Conservation (phyloP, 331 rosid species). For the Malus hybrid region DNA sequence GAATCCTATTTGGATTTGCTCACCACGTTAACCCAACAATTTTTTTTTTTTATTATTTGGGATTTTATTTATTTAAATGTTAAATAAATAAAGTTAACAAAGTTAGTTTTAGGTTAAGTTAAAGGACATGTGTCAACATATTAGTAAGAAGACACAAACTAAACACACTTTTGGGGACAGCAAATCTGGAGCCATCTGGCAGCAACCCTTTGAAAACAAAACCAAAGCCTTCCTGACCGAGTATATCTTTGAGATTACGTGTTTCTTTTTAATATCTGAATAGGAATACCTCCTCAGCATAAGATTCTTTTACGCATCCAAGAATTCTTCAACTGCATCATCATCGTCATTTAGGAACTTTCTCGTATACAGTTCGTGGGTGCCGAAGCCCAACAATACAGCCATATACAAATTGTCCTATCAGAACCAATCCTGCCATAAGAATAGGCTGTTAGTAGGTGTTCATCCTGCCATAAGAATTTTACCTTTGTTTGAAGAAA, state of each 20-base stretch:
- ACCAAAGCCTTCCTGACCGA: neutral
- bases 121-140: no score
- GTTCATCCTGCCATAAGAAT: neutral
- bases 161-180: neutral
- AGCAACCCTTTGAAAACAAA: constrained; percentile 4
- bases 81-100: no score
- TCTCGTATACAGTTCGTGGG: neutral
- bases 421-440: neutral
- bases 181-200: neutral
- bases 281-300: neutral
- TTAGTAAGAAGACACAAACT: neutral
- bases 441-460: no score
- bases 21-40: no score
- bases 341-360: neutral
- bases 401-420: no score
- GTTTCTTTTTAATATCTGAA: neutral
- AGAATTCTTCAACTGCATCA: neutral
- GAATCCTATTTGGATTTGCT: no score
- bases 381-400: neutral
- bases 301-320: neutral
- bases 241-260: neutral
- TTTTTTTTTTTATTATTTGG: no score
- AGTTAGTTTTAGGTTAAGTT: no score
- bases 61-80: no score
- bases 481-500: no score